Base-by-base conservation (phyloP, 805 yeast genomes). In the Lipomyces yamanashiensis region DNA sequence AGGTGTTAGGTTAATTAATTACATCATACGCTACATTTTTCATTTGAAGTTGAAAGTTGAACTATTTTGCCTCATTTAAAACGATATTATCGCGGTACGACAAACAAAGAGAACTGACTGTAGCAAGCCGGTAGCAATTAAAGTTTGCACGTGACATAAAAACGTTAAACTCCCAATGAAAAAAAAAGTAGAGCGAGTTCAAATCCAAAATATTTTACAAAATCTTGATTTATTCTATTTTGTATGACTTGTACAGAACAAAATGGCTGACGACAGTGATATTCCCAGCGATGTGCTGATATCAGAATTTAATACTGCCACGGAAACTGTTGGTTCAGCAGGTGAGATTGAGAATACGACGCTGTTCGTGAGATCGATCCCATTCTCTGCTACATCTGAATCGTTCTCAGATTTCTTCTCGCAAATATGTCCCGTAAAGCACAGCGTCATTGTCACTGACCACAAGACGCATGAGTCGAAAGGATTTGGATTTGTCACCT, bases 401-500 rank as follows among this genome's bases (percentile, higher is more conserved):
- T 86, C 90, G 71, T 81, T 95, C 48, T 82, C 93, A 0, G 90
- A 89, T 70, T 92, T 82, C 76, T 95, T 95, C 74, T 88, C 98
- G 1, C 91, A 91, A 68, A 88, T 92, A 78, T 93, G 90, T 4
- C 99, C 99, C 7, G 96, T 93, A 12, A 92, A 88, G 76, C 99
- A 95, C 76, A 96, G 98, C 1, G 92, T 92, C 51, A 84, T 95
- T 48, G 98, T 95, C 17, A 88, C 81, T 45, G 97, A 92, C 73
- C 80, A 80, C 10, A 85, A 87, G 41, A 84, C 89, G 59, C 76
- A 77, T 6, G 82, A 87, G 51, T 90, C 97, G 2, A 84, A 92
- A 74, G 98, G 99, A 1, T 95, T 92, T 77, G 99, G 99, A 2
- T 95, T 95, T 76, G 99, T 92, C 15, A 87, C 96, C 43, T 95